Percentiles rank a stretch among this genome's conserved stretches.
phyloP scores from a whole-genome alignment of 2,329 filamentous ascomycete species.

The Seiridium cupressi region DNA sequence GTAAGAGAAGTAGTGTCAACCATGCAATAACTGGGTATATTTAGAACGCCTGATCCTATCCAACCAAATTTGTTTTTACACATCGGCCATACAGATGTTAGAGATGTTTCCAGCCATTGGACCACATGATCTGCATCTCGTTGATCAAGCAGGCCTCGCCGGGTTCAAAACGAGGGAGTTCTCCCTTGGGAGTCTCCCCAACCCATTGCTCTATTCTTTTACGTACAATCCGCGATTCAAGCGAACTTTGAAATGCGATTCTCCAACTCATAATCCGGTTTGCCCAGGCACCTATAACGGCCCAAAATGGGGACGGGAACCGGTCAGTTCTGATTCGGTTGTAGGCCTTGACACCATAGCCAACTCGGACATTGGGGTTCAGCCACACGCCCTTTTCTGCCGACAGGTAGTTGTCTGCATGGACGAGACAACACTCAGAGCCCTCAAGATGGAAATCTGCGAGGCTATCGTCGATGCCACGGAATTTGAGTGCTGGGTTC shows the following conservation, averaged over 20 bases:
- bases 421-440: constrained; percentile 62
- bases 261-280: constrained; percentile 30
- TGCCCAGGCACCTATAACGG: constrained; percentile 38
- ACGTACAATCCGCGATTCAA: constrained; percentile 36
- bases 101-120: constrained; percentile 58
- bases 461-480: constrained; percentile 59
- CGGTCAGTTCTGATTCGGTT: constrained; percentile 31
- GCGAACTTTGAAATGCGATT: constrained; percentile 30
- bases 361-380: constrained; percentile 55
- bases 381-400: constrained; percentile 46
- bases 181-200: constrained; percentile 28
- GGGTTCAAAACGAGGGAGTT: constrained; percentile 32
- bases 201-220: constrained; percentile 40
- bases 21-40: background rate
- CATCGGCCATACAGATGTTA: constrained; percentile 22
- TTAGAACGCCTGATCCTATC: background rate
- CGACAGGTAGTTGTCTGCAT: constrained; percentile 53
- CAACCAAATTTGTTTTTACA: background rate
- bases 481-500: constrained; percentile 51
- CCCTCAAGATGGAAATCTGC: constrained; percentile 53
- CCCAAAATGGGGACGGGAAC: constrained; percentile 40
- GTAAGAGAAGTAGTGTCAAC: background rate
- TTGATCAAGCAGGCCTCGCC: constrained; percentile 54
- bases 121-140: constrained; percentile 59
- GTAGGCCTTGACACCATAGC: constrained; percentile 43